Percentiles rank a stretch among this genome's conserved stretches.
Evolutionary conservation across 1,284 basidiomycete species (phyloP).

Genomic region (Austroboletus niveus): DNA sequence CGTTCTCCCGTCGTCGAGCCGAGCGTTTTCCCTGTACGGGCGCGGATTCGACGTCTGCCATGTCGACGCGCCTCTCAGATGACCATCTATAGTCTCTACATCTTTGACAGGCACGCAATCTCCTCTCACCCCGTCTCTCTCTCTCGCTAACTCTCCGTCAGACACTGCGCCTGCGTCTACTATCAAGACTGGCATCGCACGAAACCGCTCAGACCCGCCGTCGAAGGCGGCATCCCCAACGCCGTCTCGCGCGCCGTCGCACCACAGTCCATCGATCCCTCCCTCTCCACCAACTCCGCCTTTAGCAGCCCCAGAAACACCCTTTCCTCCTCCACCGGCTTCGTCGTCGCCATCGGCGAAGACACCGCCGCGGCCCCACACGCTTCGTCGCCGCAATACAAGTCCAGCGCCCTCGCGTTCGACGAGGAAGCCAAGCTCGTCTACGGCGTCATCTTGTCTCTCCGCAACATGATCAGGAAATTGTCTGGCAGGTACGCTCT

Average conservation of each 20-base stretch:
- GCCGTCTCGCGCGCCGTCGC: conserved; percentile 69
- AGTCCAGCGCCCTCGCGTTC: conserved; percentile 70
- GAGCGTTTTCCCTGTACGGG: conserved; percentile 66
- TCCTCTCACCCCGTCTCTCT: neutral
- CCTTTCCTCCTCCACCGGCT: conserved; percentile 56
- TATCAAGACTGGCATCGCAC: conserved; percentile 94
- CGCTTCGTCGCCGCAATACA: conserved; percentile 7
- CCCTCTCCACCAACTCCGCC: conserved; percentile 33
- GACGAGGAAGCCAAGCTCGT: conserved; percentile 98
- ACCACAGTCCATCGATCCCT: conserved; percentile 38
- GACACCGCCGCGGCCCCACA: conserved; percentile 41
- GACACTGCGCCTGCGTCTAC: conserved; percentile 88
- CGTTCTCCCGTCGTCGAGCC: conserved; percentile 70
- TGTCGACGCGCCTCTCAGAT: conserved; percentile 37
- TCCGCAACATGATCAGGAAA: conserved; percentile 95
- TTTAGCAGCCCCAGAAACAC: conserved; percentile 62
- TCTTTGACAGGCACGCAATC: conserved; percentile 71
- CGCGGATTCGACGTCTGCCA: conserved; percentile 7
- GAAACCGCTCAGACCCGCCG: conserved; percentile 66
- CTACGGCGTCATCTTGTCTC: conserved; percentile 90
- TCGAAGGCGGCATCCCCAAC: conserved; percentile 67
- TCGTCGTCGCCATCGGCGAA: conserved; percentile 67
- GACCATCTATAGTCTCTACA: conserved; percentile 87
- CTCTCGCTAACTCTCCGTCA: conserved; percentile 30
- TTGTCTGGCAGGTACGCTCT: conserved; percentile 65